phyloP scores from a whole-genome alignment of 306 rosid genomes.

The Vachellia pachyceras region DNA sequence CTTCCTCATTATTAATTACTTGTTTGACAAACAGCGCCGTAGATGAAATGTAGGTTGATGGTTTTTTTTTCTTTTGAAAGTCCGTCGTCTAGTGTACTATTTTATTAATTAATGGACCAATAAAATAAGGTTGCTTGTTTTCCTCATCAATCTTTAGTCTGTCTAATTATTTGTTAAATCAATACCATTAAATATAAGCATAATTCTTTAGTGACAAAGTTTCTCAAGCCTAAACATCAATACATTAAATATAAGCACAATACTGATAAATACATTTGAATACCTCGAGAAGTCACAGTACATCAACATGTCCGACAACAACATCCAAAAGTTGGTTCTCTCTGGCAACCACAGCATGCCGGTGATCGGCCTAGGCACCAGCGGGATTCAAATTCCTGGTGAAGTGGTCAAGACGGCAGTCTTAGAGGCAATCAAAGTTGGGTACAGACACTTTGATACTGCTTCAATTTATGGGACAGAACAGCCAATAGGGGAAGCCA shows the following conservation, averaged over 20 bases:
- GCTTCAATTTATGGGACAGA: constrained; percentile 10
- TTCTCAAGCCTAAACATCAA: not conserved
- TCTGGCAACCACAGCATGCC: not conserved
- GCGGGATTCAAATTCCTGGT: not conserved
- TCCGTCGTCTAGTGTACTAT: no score
- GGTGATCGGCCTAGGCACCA: not conserved
- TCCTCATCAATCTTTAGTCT: no score
- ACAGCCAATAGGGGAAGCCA: constrained; percentile 20
- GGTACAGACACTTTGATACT: constrained; percentile 29
- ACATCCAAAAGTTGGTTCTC: not conserved
- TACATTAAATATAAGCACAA: no score
- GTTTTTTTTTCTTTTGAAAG: no score
- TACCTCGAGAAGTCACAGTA: not conserved
- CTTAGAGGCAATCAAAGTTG: constrained; percentile 9
- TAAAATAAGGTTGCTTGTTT: not conserved
- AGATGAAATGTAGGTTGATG: no score
- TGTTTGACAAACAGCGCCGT: no score
- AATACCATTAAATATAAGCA: not conserved
- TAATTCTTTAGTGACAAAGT: not conserved
- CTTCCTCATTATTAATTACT: no score
- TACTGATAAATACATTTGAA: not conserved
- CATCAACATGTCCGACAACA: not conserved
- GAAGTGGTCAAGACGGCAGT: not conserved
- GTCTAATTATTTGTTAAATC: not conserved
- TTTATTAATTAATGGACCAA: no score